Percentiles rank a stretch among this genome's conserved stretches.
Conservation (phyloP, 768 basidiomycete species). For the Crassisporium funariophilum region DNA sequence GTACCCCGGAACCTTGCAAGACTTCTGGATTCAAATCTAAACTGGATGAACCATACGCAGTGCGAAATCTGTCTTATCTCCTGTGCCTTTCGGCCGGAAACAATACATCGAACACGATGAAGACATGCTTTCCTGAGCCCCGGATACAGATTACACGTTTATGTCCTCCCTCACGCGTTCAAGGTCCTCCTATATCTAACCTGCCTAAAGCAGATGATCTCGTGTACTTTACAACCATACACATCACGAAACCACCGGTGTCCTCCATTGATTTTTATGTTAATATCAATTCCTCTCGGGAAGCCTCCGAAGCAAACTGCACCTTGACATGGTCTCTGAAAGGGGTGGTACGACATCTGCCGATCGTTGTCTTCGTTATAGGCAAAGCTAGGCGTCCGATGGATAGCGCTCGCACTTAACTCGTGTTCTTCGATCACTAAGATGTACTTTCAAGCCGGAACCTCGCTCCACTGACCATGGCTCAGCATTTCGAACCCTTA, state of each 20-base stretch:
- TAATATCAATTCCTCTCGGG: constrained; percentile 23
- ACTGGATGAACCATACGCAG: constrained; percentile 8
- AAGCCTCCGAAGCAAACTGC: constrained; percentile 22
- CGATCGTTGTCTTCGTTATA: constrained; percentile 28
- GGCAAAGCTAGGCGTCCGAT: constrained; percentile 35
- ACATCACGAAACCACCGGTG: constrained; percentile 28
- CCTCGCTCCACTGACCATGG: constrained; percentile 72
- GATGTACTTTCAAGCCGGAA: constrained; percentile 61
- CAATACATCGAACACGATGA: constrained; percentile 61
- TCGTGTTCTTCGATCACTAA: constrained; percentile 73
- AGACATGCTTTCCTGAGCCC: constrained; percentile 69
- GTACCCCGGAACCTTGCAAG: constrained; percentile 11
- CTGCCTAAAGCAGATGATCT: constrained; percentile 59
- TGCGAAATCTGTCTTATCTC: constrained; percentile 49
- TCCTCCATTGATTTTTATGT: constrained; percentile 24
- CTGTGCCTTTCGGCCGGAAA: constrained; percentile 57
- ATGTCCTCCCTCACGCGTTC: constrained; percentile 42
- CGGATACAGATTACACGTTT: constrained; percentile 70
- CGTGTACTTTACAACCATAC: constrained; percentile 35
- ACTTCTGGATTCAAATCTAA: constrained; percentile 13
- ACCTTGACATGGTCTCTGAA: constrained; percentile 19
- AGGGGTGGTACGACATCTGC: constrained; percentile 26
- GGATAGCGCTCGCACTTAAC: constrained; percentile 50
- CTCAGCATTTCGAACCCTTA: constrained; percentile 57
- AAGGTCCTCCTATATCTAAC: constrained; percentile 53